Percentiles rank a stretch among this genome's conserved stretches.
phyloP scores from a whole-genome alignment of 306 rosid species.

The Medicago ruthenica region DNA sequence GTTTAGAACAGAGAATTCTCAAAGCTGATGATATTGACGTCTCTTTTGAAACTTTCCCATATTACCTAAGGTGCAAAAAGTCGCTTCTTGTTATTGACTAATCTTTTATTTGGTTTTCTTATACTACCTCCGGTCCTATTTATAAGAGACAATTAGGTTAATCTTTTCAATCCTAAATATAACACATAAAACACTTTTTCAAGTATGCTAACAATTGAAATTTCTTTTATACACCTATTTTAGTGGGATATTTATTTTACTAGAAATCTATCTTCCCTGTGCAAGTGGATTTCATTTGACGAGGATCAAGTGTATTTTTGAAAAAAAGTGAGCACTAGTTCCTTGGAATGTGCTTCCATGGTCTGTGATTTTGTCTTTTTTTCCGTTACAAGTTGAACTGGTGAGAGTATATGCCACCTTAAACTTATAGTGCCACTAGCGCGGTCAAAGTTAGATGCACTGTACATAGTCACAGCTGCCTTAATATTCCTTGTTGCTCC shows the following conservation, averaged over 20 bases:
- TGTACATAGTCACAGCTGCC: constrained; percentile 15
- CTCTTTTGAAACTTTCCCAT: constrained; percentile 83
- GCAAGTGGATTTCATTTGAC: not conserved
- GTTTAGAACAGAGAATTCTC: constrained; percentile 72
- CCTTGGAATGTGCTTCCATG: not conserved
- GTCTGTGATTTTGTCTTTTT: not conserved
- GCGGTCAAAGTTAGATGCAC: not conserved
- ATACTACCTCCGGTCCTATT: not conserved
- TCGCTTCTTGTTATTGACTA: constrained; percentile 15
- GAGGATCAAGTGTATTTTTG: not conserved
- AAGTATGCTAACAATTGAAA: not conserved
- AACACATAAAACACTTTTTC: not conserved
- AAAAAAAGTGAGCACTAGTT: not conserved
- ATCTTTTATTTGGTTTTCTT: constrained; percentile 20
- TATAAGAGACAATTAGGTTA: not conserved
- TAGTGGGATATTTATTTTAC: not conserved
- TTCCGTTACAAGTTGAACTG: not conserved
- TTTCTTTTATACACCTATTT: not conserved
- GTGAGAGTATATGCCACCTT: not conserved
- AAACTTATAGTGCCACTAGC: not conserved
- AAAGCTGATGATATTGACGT: constrained; percentile 68
- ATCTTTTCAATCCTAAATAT: not conserved
- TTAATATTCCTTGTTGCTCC: constrained; percentile 17
- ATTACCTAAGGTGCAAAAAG: constrained; percentile 73
- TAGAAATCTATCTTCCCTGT: not conserved